Conservation (phyloP, 768 basidiomycete species). For the Lyophyllum decastes region DNA sequence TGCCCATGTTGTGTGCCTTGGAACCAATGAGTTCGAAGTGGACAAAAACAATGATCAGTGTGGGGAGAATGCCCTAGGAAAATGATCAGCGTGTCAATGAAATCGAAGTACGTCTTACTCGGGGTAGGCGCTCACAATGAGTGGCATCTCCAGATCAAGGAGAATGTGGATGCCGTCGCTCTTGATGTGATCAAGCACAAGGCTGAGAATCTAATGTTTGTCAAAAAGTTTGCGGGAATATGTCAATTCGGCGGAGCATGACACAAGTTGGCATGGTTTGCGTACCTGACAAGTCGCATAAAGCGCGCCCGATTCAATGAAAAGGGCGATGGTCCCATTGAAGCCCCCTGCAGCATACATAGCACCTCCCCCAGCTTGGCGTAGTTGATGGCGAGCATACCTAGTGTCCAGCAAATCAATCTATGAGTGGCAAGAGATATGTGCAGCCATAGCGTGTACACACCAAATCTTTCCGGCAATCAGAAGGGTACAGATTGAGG, state of each 20-base stretch:
- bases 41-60: constrained; percentile 17
- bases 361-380: not conserved
- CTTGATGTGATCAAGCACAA: constrained; percentile 10
- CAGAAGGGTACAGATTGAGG: constrained; percentile 15
- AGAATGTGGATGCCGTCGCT: constrained; percentile 15
- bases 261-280: no score
- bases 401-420: not conserved
- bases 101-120: not conserved
- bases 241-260: not conserved
- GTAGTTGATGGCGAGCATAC: constrained; percentile 10
- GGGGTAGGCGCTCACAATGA: constrained; percentile 6
- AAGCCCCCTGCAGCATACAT: not conserved
- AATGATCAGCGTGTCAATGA: not conserved
- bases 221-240: not conserved
- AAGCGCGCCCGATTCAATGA: constrained; percentile 17
- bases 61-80: constrained; percentile 18
- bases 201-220: constrained; percentile 7
- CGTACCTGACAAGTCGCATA: constrained; percentile 10
- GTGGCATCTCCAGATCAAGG: constrained; percentile 14
- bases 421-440: no score
- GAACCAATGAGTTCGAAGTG: constrained; percentile 13
- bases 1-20: not conserved
- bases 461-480: constrained; percentile 19
- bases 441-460: not conserved
- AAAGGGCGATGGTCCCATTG: constrained; percentile 6